Conservation (phyloP, 352 stramenopile species). For the Aphanomyces astaci region DNA sequence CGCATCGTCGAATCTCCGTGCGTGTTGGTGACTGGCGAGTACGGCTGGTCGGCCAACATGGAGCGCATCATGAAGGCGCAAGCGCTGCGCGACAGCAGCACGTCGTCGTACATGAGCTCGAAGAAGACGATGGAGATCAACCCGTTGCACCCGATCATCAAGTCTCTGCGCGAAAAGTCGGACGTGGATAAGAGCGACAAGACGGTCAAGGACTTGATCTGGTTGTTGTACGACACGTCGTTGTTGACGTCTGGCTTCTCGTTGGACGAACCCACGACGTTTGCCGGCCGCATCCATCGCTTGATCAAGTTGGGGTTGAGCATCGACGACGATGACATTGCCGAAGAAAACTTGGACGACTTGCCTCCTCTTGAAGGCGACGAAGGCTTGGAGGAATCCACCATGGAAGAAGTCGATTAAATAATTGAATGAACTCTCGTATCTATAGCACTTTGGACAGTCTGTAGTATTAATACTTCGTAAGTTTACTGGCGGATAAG, state of each 20-base stretch:
- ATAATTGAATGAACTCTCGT: not conserved
- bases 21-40: conserved; percentile 98
- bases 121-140: conserved; percentile 99
- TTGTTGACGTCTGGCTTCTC: conserved; percentile 98
- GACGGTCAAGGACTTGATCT: conserved; percentile 99
- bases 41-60: conserved; percentile 99
- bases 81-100: conserved; percentile 95
- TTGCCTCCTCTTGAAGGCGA: conserved; percentile 93
- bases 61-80: conserved; percentile 99
- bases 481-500: too few relatives aligned
- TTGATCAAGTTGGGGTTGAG: conserved; percentile 98
- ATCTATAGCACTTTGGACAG: too few relatives aligned
- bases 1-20: conserved; percentile 98
- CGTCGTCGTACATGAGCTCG: conserved; percentile 97
- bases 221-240: conserved; percentile 98
- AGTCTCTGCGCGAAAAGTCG: conserved; percentile 96
- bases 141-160: conserved; percentile 98
- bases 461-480: too few relatives aligned
- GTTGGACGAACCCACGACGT: conserved; percentile 98
- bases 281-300: conserved; percentile 98
- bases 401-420: conserved; percentile 99
- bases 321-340: conserved; percentile 98
- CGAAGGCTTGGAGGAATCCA: conserved; percentile 93
- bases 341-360: conserved; percentile 93
- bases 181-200: conserved; percentile 98